These are phyloP conservation scores for Penicillium oxalicum DNA, from an alignment of 2,329 filamentous ascomycete species.

Conservation along the genomic window DNA sequence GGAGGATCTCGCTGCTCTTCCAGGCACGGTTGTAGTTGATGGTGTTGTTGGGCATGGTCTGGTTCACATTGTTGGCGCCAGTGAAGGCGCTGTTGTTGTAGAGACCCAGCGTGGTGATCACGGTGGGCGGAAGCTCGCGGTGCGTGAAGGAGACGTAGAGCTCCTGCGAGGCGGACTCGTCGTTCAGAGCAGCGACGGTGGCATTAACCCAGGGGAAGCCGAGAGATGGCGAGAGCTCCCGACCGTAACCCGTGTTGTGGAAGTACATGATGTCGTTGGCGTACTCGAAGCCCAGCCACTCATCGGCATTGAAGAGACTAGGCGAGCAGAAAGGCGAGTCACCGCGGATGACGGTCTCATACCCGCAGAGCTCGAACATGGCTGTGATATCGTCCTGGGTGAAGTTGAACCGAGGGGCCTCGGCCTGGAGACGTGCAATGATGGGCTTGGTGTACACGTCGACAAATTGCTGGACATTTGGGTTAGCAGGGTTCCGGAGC, in stretches of 20 bases:
- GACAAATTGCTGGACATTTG: conserved; percentile 7
- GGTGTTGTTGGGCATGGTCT: conserved; percentile 57
- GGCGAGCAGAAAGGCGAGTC: conserved; percentile 57
- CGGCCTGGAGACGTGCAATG: conserved; percentile 49
- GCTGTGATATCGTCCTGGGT: conserved; percentile 57
- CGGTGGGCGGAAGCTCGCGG: conserved; percentile 61
- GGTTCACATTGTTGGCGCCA: conserved; percentile 50
- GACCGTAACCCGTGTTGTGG: conserved; percentile 62
- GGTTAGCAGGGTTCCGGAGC: not conserved
- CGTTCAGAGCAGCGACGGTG: conserved; percentile 48
- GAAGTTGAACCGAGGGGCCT: conserved; percentile 57
- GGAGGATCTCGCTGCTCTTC: conserved; percentile 57
- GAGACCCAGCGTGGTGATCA: conserved; percentile 60
- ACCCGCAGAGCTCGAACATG: conserved; percentile 62
- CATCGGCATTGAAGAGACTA: conserved; percentile 53
- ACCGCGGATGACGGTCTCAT: conserved; percentile 59
- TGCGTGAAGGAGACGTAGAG: conserved; percentile 65
- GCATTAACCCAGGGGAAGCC: conserved; percentile 64
- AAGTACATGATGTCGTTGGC: conserved; percentile 59
- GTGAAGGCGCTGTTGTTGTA: conserved; percentile 62
- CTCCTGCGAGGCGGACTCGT: conserved; percentile 45
- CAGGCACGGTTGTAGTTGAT: conserved; percentile 61
- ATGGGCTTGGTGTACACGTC: conserved; percentile 54
- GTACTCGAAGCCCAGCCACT: conserved; percentile 64
- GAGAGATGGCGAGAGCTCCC: conserved; percentile 50